Evolutionary conservation across 1,284 basidiomycete genomes (phyloP).

Genomic region (Volvariella surrecta): DNA sequence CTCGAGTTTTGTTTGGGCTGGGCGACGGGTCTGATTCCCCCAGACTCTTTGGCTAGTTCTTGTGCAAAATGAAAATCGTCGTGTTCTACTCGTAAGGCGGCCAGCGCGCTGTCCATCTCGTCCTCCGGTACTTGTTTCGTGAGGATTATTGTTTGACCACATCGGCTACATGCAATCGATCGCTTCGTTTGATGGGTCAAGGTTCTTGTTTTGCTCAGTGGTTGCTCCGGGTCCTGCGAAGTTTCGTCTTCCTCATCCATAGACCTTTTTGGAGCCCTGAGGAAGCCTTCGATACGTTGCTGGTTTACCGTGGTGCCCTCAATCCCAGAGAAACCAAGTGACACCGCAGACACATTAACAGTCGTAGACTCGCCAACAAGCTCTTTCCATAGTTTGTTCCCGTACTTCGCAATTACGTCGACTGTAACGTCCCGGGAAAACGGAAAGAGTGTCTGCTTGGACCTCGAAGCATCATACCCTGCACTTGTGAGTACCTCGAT

Average conservation of each 20-base stretch:
- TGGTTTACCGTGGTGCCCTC: conserved; percentile 78
- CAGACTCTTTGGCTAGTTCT: conserved; percentile 45
- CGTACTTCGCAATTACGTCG: conserved; percentile 72
- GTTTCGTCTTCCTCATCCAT: conserved; percentile 15
- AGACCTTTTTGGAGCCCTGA: conserved; percentile 31
- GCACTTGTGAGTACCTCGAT: conserved; percentile 8
- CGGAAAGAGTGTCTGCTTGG: conserved; percentile 81
- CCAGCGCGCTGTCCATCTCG: conserved; percentile 29
- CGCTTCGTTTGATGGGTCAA: conserved; percentile 5
- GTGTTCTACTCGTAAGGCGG: conserved; percentile 60
- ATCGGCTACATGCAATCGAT: conserved; percentile 47
- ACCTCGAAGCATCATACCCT: conserved; percentile 64
- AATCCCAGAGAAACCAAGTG: conserved; percentile 78
- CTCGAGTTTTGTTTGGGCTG: conserved; percentile 8
- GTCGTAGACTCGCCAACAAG: conserved; percentile 44
- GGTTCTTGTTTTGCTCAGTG: conserved; percentile 1
- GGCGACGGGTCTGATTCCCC: conserved; percentile 1
- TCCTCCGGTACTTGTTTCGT: conserved; percentile 14
- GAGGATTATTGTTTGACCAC: conserved; percentile 35
- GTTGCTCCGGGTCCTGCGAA: conserved; percentile 3
- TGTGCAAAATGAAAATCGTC: conserved; percentile 83
- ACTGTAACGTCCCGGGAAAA: conserved; percentile 68
- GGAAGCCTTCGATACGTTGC: conserved; percentile 81
- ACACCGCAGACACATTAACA: conserved; percentile 69
- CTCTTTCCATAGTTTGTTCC: conserved; percentile 84